These are phyloP conservation scores for Chamaecrista fasciculata DNA, from an alignment of 306 rosid species.

Conservation along the genomic window DNA sequence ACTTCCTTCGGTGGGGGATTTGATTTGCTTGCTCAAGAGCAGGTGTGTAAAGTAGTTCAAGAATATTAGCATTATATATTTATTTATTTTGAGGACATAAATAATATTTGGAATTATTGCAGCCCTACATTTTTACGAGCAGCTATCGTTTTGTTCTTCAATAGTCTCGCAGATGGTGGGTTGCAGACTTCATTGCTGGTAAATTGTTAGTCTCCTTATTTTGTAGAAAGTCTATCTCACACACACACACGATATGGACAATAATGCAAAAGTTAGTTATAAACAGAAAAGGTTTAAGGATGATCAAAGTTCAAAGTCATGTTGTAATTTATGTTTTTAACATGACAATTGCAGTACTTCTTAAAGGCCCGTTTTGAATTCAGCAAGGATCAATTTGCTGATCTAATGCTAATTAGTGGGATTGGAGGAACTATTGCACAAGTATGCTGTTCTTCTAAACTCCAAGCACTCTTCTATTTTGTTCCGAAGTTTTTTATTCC, in stretches of 20 bases:
- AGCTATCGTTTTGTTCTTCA: constrained; percentile 64
- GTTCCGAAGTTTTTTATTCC: neutral
- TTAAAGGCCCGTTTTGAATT: constrained; percentile 85
- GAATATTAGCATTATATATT: neutral
- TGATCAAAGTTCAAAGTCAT: too few relatives aligned
- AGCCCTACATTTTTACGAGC: constrained; percentile 76
- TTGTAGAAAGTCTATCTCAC: neutral
- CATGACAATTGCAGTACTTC: constrained; percentile 63
- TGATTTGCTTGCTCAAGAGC: constrained; percentile 47
- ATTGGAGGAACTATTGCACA: constrained; percentile 64
- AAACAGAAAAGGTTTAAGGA: neutral
- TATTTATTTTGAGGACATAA: neutral
- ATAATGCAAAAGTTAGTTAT: neutral
- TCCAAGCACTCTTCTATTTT: constrained; percentile 1
- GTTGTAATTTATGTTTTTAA: constrained; percentile 1
- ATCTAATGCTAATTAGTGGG: constrained; percentile 64
- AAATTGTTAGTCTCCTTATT: constrained; percentile 10
- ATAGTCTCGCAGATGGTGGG: constrained; percentile 78
- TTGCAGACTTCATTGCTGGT: constrained; percentile 64
- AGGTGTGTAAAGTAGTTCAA: constrained; percentile 42
- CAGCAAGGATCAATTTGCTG: constrained; percentile 78
- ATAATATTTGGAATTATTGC: constrained; percentile 29
- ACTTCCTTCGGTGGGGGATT: constrained; percentile 46
- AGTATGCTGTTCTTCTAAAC: constrained; percentile 39
- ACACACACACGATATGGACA: too few relatives aligned